Conservation (phyloP, 1,284 basidiomycete species). For the Boletus holoroseus region DNA sequence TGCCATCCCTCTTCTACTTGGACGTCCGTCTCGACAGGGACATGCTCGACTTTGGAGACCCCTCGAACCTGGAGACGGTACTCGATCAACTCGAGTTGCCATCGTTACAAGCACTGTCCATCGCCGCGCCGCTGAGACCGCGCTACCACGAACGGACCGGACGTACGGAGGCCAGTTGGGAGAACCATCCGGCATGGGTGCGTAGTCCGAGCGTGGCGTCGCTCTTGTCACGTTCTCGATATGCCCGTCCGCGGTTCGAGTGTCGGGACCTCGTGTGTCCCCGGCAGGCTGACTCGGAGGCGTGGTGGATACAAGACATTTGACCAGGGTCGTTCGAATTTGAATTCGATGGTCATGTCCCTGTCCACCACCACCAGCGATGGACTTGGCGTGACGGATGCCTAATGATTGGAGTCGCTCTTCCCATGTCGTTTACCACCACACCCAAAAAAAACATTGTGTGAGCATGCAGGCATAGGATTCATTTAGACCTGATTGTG, state of each 20-base stretch:
- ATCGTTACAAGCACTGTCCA: slow-evolving; percentile 12
- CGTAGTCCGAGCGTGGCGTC: slow-evolving; percentile 11
- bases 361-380: neutral
- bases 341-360: too few species aligned
- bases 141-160: neutral
- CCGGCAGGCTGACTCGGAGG: neutral
- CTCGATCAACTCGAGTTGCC: slow-evolving; percentile 26
- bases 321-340: too few species aligned
- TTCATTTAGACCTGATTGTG: neutral
- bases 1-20: slow-evolving; percentile 11
- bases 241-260: slow-evolving; percentile 3
- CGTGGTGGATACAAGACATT: neutral
- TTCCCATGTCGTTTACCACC: neutral
- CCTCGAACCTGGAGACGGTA: slow-evolving; percentile 12
- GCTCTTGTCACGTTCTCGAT: slow-evolving; percentile 19
- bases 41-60: slow-evolving; percentile 24
- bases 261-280: slow-evolving; percentile 4
- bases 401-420: neutral
- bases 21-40: slow-evolving; percentile 24
- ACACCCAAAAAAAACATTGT: neutral
- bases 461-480: neutral
- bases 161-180: neutral
- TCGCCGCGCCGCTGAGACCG: slow-evolving; percentile 9
- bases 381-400: neutral
- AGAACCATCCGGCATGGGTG: slow-evolving; percentile 15